Conservation (phyloP, 345 rosid species). For the Arabidopsis arenosa region DNA sequence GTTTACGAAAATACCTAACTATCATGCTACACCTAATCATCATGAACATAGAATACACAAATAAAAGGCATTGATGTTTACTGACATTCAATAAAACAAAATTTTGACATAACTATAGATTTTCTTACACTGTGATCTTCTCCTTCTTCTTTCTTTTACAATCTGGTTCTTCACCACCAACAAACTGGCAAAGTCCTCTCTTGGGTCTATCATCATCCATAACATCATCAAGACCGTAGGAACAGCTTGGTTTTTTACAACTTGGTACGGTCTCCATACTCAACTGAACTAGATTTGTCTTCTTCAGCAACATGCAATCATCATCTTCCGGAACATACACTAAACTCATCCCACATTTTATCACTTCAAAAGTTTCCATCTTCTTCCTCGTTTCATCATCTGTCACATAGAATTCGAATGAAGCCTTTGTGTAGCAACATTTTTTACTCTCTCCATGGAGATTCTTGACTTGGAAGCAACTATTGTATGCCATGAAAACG, state of each 20-base stretch:
- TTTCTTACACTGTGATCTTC: background rate
- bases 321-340: conserved; percentile 40
- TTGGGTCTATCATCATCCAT: conserved; percentile 32
- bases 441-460: conserved; percentile 31
- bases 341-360: conserved; percentile 44
- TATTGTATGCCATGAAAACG: conserved; percentile 40
- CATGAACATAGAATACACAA: too few relatives aligned
- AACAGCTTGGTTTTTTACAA: too few relatives aligned
- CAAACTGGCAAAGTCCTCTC: conserved; percentile 25
- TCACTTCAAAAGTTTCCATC: conserved; percentile 37
- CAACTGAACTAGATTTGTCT: conserved; percentile 28
- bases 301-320: conserved; percentile 28
- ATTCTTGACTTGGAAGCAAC: conserved; percentile 34
- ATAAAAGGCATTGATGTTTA: too few relatives aligned
- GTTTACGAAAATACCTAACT: background rate
- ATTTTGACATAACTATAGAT: too few relatives aligned
- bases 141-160: too few relatives aligned
- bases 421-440: conserved; percentile 42
- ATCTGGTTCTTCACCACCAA: too few relatives aligned
- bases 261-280: conserved; percentile 15
- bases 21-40: too few relatives aligned
- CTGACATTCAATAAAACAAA: too few relatives aligned
- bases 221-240: conserved; percentile 7
- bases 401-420: conserved; percentile 35
- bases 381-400: conserved; percentile 37